Base-by-base conservation (phyloP, 257 asterid species). In the Nicotiana knightiana region DNA sequence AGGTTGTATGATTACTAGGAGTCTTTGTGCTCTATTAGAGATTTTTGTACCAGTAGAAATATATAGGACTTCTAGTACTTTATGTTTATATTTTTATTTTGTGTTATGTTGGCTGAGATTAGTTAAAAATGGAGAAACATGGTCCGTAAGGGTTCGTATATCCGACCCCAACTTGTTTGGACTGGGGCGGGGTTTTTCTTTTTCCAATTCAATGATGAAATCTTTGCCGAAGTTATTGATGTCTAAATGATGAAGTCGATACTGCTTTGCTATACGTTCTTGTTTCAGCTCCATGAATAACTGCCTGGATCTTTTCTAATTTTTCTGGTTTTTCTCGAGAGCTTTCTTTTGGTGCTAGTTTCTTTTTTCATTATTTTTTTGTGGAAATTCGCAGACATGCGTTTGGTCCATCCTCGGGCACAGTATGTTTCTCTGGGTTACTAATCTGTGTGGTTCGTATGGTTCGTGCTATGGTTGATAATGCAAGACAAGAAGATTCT, bases 391-490 rank as follows among this genome's bases (percentile, higher is more conserved):
- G 88, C 90, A 94, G 99, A 88, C 90, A 96, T 84, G 99, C 97
- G 2, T 91, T 96, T 85, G 97, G 99, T 37, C 88, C 97, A 73
- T 96, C 98, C 81, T 96, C 91, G 0, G 99, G 99, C 86, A 96
- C 98, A 26, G 82, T 94, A 85, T 96, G 98, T 84, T 89, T 96
- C 87, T 96, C 99, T 1, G 99, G 99, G 59, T 83, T 94, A 81
- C 92, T 96, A 5, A 70, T 90, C 4, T 76, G 63, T 80, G 62
- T 85, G 46, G 96, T 94, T 16, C 96, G 97, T 9, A 11, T 93
- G 16, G 91, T 96, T 35, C 97, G 99, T 21, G 84, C 93, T 28
- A 87, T 93, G 90, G 99, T 96, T 30, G 99, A 96, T 85, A 96
- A 81, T 71, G 99, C 93, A 61, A 93, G 95, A 83, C 93, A 90